Evolutionary conservation across 1,284 basidiomycete genomes (phyloP).

Genomic region (Rhodotorula mucilaginosa): DNA sequence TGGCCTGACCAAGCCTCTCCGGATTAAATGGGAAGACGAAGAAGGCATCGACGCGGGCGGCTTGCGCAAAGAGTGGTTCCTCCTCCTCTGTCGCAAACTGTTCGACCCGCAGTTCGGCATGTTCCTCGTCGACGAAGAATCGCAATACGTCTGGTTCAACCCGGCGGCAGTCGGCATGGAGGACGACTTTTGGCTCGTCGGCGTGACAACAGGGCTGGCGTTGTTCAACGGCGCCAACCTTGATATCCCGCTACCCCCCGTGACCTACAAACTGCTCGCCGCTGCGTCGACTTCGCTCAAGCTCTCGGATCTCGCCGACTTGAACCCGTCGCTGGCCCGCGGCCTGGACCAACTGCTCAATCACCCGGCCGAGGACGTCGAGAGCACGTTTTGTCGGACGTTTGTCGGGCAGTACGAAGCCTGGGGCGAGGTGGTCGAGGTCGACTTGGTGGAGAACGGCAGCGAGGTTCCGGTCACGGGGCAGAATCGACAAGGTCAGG

Average conservation of each 20-base stretch:
- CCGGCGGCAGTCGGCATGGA: conserved; percentile 39
- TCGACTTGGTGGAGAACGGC: conserved; percentile 39
- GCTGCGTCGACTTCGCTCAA: conserved; percentile 21
- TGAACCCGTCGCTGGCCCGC: conserved; percentile 38
- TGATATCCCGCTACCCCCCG: conserved; percentile 42
- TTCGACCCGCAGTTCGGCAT: conserved; percentile 43
- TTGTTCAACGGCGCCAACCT: conserved; percentile 43
- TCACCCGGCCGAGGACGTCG: conserved; percentile 32
- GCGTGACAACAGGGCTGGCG: conserved; percentile 41
- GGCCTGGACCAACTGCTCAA: conserved; percentile 40
- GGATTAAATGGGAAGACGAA: conserved; percentile 43
- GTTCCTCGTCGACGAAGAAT: conserved; percentile 40
- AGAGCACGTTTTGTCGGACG: conserved; percentile 37
- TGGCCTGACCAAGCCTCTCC: conserved; percentile 41
- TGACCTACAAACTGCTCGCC: conserved; percentile 43
- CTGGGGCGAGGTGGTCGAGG: conserved; percentile 40
- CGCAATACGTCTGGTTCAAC: conserved; percentile 44
- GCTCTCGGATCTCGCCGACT: conserved; percentile 38
- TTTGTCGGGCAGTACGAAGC: conserved; percentile 43
- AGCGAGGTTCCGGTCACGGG: conserved; percentile 35
- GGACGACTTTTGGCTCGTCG: conserved; percentile 44
- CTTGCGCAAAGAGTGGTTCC: conserved; percentile 45
- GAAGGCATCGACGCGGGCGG: conserved; percentile 43
- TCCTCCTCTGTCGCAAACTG: conserved; percentile 41
- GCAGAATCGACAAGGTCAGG: conserved; percentile 39